Percentiles rank a stretch among this genome's conserved stretches.
These are phyloP conservation scores for Lindgomyces ingoldianus DNA, from an alignment of 495 filamentous ascomycete species.

Conservation along the genomic window DNA sequence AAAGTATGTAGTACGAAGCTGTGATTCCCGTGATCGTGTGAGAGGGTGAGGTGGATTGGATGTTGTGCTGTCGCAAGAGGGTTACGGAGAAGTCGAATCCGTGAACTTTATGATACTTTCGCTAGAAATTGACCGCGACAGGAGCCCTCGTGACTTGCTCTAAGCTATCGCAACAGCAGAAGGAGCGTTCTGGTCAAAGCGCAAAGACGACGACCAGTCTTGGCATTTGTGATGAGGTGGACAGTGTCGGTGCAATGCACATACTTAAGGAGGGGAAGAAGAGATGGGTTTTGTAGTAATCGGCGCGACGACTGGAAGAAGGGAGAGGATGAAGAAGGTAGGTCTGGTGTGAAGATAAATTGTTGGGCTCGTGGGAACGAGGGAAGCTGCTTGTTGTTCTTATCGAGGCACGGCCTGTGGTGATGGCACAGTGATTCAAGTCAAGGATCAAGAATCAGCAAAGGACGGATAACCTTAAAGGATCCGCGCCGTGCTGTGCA, in stretches of 20 bases:
- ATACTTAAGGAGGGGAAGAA: not conserved
- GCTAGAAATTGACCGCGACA: not conserved
- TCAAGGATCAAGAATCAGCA: not conserved
- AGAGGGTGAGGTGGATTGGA: not conserved
- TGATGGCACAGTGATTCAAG: not conserved
- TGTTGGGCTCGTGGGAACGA: not conserved
- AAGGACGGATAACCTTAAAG: not conserved
- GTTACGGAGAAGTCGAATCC: not conserved
- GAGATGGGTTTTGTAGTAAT: not conserved
- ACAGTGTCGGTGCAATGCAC: not conserved
- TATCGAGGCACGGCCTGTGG: slow-evolving; percentile 16
- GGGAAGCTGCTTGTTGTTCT: slow-evolving; percentile 9
- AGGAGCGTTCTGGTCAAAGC: slow-evolving; percentile 13
- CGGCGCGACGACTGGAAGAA: not conserved
- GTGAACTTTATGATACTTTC: not conserved
- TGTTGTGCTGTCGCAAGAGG: not conserved
- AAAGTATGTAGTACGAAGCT: not conserved
- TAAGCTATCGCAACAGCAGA: not conserved
- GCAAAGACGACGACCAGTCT: not conserved
- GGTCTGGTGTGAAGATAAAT: slow-evolving; percentile 6
- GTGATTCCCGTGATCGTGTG: not conserved
- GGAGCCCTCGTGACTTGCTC: too few relatives aligned
- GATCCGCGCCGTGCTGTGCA: slow-evolving; percentile 10
- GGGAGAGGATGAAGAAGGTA: slow-evolving; percentile 1
- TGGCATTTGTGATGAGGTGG: not conserved